A percentile compares a stretch with the other conserved stretches of the same genome.
phyloP scores from a whole-genome alignment of 2,329 filamentous ascomycete species.

The Phialophora chinensis region DNA sequence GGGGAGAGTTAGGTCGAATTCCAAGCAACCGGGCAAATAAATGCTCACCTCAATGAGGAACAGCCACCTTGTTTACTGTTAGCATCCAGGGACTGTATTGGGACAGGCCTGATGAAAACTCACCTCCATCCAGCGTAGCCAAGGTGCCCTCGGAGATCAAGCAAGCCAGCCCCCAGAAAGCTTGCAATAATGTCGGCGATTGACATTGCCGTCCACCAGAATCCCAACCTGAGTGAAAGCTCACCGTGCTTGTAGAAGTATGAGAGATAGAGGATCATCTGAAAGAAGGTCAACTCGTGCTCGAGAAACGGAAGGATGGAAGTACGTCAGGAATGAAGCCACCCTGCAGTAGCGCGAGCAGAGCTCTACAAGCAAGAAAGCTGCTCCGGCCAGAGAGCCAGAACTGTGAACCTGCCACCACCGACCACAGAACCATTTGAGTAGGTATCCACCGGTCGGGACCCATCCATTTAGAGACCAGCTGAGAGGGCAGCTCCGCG shows the following conservation, averaged over 20 bases:
- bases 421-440: conserved; percentile 63
- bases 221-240: conserved; percentile 45
- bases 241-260: conserved; percentile 50
- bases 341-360: conserved; percentile 59
- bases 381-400: conserved; percentile 54
- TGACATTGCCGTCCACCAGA: conserved; percentile 48
- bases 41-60: conserved; percentile 47
- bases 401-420: conserved; percentile 59
- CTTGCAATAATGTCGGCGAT: conserved; percentile 57
- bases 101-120: background rate
- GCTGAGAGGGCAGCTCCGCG: conserved; percentile 66
- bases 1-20: conserved; percentile 36
- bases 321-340: conserved; percentile 50
- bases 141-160: conserved; percentile 45
- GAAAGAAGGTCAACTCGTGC: background rate
- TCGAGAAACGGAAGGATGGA: background rate
- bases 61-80: conserved; percentile 32
- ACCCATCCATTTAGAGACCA: conserved; percentile 63
- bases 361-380: conserved; percentile 53
- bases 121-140: conserved; percentile 34
- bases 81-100: background rate
- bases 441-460: conserved; percentile 66
- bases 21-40: conserved; percentile 40
- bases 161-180: conserved; percentile 51
- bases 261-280: conserved; percentile 43